Percentiles rank a stretch among this genome's conserved stretches.
Evolutionary conservation across 2,329 filamentous ascomycete genomes (phyloP).

Genomic region (Penicillium expansum): DNA sequence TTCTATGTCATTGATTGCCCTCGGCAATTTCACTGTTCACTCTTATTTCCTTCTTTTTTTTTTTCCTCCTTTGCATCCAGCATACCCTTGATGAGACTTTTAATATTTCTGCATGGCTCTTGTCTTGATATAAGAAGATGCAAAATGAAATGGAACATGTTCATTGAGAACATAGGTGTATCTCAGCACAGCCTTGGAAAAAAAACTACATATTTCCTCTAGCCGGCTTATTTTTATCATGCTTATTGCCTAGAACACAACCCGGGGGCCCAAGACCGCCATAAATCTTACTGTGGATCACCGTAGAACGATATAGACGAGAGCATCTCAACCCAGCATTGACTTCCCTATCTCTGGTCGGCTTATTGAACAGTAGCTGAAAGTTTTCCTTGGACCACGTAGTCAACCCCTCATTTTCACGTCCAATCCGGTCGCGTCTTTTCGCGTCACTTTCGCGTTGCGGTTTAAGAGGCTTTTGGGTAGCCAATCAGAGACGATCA

Average conservation of each 20-base stretch:
- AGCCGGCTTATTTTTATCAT: background rate
- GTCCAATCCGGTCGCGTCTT: constrained; percentile 6
- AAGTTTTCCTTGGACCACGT: background rate
- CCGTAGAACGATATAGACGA: background rate
- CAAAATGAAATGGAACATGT: background rate
- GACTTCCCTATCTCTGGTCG: background rate
- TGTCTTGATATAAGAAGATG: background rate
- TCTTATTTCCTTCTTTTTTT: background rate
- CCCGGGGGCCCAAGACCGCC: background rate
- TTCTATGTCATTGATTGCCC: constrained; percentile 1
- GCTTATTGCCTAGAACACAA: background rate
- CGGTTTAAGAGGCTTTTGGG: background rate
- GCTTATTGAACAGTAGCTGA: background rate
- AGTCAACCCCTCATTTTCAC: constrained; percentile 1
- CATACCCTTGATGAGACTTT: background rate
- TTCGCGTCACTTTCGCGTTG: constrained; percentile 17
- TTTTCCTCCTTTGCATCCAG: background rate
- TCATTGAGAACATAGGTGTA: background rate
- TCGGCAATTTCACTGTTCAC: background rate
- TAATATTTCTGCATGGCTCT: background rate
- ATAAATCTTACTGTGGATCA: background rate
- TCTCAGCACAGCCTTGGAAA: background rate
- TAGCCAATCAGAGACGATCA: constrained; percentile 1
- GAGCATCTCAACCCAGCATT: background rate
- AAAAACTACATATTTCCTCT: background rate